Evolutionary conservation across 129 eudicot genomes (phyloP).

Genomic region (Apium graveolens): DNA sequence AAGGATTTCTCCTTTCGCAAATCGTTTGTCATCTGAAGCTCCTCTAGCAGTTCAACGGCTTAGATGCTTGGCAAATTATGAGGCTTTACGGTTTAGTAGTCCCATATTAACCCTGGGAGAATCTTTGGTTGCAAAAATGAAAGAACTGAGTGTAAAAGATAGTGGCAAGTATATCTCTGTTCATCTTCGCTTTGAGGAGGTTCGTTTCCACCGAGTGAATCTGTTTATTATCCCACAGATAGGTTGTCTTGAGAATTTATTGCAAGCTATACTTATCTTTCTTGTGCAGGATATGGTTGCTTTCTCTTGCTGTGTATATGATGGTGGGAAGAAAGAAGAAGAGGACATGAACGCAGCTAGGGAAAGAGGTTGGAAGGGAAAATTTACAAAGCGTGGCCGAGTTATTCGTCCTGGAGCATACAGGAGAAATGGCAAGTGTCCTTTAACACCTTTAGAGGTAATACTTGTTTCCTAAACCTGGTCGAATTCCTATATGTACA

Average conservation of each 20-base stretch:
- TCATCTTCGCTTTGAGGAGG: slow-evolving; percentile 99
- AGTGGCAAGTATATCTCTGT: slow-evolving; percentile 90
- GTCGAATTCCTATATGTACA: too few species aligned
- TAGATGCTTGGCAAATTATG: slow-evolving; percentile 91
- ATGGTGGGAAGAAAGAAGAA: slow-evolving; percentile 73
- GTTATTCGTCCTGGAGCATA: slow-evolving; percentile 85
- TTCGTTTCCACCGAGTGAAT: slow-evolving; percentile 21
- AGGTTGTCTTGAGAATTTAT: slow-evolving; percentile 10
- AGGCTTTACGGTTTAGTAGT: slow-evolving; percentile 76
- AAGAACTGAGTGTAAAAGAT: slow-evolving; percentile 64
- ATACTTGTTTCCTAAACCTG: not conserved
- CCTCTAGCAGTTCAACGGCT: slow-evolving; percentile 88
- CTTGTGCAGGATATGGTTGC: slow-evolving; percentile 92
- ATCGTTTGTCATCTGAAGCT: slow-evolving; percentile 90
- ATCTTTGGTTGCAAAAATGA: slow-evolving; percentile 81
- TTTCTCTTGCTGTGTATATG: slow-evolving; percentile 92
- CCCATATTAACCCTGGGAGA: slow-evolving; percentile 61
- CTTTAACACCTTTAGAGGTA: slow-evolving; percentile 96
- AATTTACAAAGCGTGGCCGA: slow-evolving; percentile 88
- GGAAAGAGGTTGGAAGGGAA: slow-evolving; percentile 98
- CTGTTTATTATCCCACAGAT: not conserved
- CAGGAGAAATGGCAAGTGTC: slow-evolving; percentile 89
- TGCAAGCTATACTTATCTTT: slow-evolving; percentile 8
- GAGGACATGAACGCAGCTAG: slow-evolving; percentile 92
- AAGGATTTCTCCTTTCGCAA: slow-evolving; percentile 98